These are phyloP conservation scores for Phlyctochytrium planicorne DNA, from an alignment of 192 early-diverging fungal species.

Conservation along the genomic window DNA sequence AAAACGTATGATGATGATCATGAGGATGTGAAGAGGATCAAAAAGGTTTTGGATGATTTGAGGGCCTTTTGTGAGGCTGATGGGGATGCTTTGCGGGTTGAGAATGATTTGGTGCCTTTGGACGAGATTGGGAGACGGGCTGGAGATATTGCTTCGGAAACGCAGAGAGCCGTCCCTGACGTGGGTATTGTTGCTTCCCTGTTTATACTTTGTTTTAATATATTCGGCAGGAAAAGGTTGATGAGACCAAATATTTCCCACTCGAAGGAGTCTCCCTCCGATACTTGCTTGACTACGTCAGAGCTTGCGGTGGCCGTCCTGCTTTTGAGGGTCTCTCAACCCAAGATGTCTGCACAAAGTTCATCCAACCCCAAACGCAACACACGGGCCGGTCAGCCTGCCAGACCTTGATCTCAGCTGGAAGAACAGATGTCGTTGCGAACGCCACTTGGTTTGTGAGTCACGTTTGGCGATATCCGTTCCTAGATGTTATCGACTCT, in stretches of 20 bases:
- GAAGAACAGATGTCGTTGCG: not conserved
- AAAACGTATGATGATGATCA: too few relatives aligned
- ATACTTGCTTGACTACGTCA: constrained; percentile 5
- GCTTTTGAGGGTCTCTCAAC: constrained; percentile 12
- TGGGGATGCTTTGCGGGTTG: too few relatives aligned
- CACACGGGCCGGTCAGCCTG: not conserved
- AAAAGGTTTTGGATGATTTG: too few relatives aligned
- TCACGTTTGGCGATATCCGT: constrained; percentile 33
- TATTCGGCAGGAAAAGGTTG: not conserved
- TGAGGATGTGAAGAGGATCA: too few relatives aligned
- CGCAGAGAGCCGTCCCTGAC: too few relatives aligned
- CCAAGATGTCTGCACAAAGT: constrained; percentile 14
- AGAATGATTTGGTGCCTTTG: too few relatives aligned
- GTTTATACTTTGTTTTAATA: too few relatives aligned
- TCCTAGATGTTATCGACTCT: constrained; percentile 32
- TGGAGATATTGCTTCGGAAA: too few relatives aligned
- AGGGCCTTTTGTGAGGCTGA: too few relatives aligned
- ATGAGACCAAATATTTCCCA: too few relatives aligned
- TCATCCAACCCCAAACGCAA: constrained; percentile 20
- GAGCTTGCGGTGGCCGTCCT: constrained; percentile 11
- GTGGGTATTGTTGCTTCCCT: too few relatives aligned
- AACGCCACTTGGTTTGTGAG: constrained; percentile 28
- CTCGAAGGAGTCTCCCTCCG: not conserved
- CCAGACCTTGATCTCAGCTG: not conserved
- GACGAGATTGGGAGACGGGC: too few relatives aligned